Conservation (phyloP, 2,329 filamentous ascomycete species). For the Alternaria burnsii region DNA sequence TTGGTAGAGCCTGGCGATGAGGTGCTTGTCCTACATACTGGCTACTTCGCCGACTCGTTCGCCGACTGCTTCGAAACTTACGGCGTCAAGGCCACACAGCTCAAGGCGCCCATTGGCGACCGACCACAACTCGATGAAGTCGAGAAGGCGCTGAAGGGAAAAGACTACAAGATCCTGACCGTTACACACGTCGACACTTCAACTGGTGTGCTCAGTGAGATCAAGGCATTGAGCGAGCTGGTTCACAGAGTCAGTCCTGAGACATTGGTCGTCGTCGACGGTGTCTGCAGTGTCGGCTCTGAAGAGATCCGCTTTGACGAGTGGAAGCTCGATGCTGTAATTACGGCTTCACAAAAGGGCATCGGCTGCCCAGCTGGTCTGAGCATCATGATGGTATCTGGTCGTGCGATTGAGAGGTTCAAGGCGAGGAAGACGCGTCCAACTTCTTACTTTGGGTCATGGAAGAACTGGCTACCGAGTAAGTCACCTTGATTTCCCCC, state of each 20-base stretch:
- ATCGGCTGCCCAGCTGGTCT: constrained; percentile 95
- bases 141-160: constrained; percentile 86
- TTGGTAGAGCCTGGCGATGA: constrained; percentile 88
- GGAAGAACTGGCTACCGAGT: constrained; percentile 97
- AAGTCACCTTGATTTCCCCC: constrained; percentile 27
- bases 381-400: constrained; percentile 93
- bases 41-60: constrained; percentile 97
- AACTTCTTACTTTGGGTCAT: constrained; percentile 90
- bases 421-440: constrained; percentile 83
- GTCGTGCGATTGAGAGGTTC: constrained; percentile 81
- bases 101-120: constrained; percentile 88
- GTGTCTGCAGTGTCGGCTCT: constrained; percentile 94
- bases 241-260: constrained; percentile 88
- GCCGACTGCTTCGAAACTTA: constrained; percentile 92
- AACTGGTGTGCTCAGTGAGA: constrained; percentile 91
- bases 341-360: constrained; percentile 96
- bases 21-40: constrained; percentile 90
- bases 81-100: constrained; percentile 86
- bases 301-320: constrained; percentile 97
- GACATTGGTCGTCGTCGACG: constrained; percentile 91
- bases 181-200: constrained; percentile 98
- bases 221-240: constrained; percentile 82
- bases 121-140: constrained; percentile 87
- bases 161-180: constrained; percentile 92
- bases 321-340: constrained; percentile 90